Percentiles rank a stretch among this genome's conserved stretches.
These are phyloP conservation scores for Metarhizium guizhouense DNA, from an alignment of 2,329 filamentous ascomycete genomes.

Conservation along the genomic window DNA sequence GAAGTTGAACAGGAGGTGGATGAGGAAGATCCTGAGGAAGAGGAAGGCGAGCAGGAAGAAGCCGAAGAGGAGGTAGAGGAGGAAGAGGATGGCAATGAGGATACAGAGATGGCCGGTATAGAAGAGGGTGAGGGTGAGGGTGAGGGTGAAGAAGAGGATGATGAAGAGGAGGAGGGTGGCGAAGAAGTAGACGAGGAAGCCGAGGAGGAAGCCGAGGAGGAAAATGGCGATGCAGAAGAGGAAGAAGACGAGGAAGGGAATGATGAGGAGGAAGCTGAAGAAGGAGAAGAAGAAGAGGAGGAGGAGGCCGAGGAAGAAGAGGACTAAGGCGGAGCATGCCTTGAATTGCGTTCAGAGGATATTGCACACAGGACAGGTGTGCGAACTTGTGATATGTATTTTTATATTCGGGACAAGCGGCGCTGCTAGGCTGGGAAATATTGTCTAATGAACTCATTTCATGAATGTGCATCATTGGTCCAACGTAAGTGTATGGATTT, in stretches of 20 bases:
- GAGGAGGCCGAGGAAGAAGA: constrained; percentile 10
- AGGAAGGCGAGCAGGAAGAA: constrained; percentile 6
- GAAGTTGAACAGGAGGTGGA: constrained; percentile 8
- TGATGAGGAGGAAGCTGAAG: constrained; percentile 9
- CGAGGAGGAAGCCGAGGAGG: constrained; percentile 9
- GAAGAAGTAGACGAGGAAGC: constrained; percentile 7
- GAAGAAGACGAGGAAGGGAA: constrained; percentile 9
- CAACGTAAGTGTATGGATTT: no score
- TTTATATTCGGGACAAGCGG: not conserved
- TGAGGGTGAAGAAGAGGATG: constrained; percentile 12
- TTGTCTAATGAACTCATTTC: not conserved
- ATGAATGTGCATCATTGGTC: no score
- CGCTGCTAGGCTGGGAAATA: not conserved
- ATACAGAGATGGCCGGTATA: constrained; percentile 1
- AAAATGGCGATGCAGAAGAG: constrained; percentile 6
- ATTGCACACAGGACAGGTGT: not conserved
- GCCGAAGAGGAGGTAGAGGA: constrained; percentile 7
- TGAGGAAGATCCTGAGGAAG: constrained; percentile 13
- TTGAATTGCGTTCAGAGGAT: not conserved
- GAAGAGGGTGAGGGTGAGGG: constrained; percentile 5
- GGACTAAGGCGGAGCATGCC: not conserved
- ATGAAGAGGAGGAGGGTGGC: constrained; percentile 10
- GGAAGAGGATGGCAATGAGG: constrained; percentile 1
- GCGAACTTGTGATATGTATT: not conserved
- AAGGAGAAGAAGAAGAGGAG: not conserved